Base-by-base conservation (phyloP, 208 protist genomes). In the Acanthamoeba lenticulata region DNA sequence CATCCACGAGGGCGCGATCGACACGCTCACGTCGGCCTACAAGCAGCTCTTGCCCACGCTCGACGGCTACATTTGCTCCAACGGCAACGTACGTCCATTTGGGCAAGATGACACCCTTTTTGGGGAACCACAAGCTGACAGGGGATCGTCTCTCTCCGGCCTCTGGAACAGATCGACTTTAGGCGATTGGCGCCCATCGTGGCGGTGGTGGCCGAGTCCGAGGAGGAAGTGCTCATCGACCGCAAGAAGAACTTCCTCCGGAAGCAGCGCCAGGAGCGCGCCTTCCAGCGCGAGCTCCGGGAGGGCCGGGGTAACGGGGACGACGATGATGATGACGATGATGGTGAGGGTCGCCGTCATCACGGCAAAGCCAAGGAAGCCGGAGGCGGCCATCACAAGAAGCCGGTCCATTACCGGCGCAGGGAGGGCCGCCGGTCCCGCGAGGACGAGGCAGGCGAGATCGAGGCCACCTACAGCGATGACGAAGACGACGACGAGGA, bases 401-500 rank as follows among this genome's bases (percentile, higher is more conserved):
- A 55, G 74, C 29, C 49, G 40, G 49, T 19, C 7, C 44, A 29
- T 17, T 65, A 65, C 49, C 21, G 45, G 52, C 44, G 81, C 19
- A 65, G 38, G 49, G 81, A 65, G 32, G 52, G 17, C 47, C 13
- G 36, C 38, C 44, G 49, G 21, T 85, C 74, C 7, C 0, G 49
- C 13, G 81, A 90, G 38, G 42, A 90, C 44, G 81, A 90, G 38
- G 52, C 44, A 1, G 81, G 49, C 42, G 81, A 90, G 24, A 34
- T 67, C 0, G 81, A 90, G 81, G 38, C 60, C 21, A 24, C 45
- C 13, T 55, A 21, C 38, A 13, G 15, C 0, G 42, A 86, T 24
- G 49, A 90, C 13, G 81, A 90, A 55, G 81, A 90, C 19, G 81
- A 90, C 21, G 81, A 85, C 7, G 74, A 90, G 42, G 62, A 72